Evolutionary conservation across 1,284 basidiomycete genomes (phyloP), one percentile per base, ranked within the genome.

Genomic region (Somion occarium): DNA sequence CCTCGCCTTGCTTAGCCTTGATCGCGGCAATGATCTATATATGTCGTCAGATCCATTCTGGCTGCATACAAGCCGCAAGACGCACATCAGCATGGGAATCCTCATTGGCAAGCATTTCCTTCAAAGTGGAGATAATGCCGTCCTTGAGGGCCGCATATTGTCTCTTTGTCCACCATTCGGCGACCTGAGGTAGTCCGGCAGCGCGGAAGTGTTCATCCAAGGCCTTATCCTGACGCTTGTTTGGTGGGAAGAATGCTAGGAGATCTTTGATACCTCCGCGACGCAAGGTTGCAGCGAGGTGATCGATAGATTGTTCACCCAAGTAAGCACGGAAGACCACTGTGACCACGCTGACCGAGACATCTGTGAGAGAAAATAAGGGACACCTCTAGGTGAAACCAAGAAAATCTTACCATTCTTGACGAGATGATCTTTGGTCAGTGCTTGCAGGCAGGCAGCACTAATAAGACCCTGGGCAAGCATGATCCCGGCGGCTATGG

Each of bases 391-490:
- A n/a, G n/a, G n/a, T n/a, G n/a, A n/a, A n/a, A n/a, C n/a, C 24
- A 42, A 38, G 44, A 45, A 38, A 38, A 23, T 44, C 74, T 48
- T 54, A 88, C 91, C 86, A 61, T 98, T 94, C 75, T 98, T 98
- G 64, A 95, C 80, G 55, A 98, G 81, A 67, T 97, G 93, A 61
- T 98, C 95, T 71, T 93, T 96, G 59, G 89, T 86, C 61, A 98
- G 74, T 67, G 82, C 87, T 63, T 82, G 78, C 48, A 98, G 76
- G 66, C 90, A 91, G 61, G 80, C 76, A 15, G 90, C 82, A 56
- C 79, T 81, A 54, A 85, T 84, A 55, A 95, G 83, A 51, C 90
- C 85, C 64, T 91, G 88, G 39, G 89, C 80, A 56, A 97, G 75
- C 63, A 97, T 71, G 24, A 95, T 79, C 26, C 93, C 94, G 22